Base-by-base conservation (phyloP, 2,329 filamentous ascomycete genomes). In the Fusarium stilboides region DNA sequence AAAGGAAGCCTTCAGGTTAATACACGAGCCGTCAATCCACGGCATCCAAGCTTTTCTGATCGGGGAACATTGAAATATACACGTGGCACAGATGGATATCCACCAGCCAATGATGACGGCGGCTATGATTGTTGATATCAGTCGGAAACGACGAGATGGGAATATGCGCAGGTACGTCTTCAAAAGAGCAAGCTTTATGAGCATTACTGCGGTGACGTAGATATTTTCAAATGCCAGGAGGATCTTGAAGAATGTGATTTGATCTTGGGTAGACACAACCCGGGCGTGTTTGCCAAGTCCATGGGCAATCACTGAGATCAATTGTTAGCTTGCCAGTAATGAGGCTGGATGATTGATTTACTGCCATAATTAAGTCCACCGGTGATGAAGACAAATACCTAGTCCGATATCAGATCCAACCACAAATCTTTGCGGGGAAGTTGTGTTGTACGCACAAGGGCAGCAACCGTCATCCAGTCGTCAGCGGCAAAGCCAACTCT, bases 131-230 rank as follows among this genome's bases (percentile, higher is more conserved):
- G 26, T 22, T 1, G 67, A 65, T 4, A 45, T 15, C 7, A 67
- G 8, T 14, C 39, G 55, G 39, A 69, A 69, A 9, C 45, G 24
- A 10, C 61, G 66, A 5, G 57, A 62, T 1, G 67, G 34, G 3
- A 69, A 69, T 14, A 69, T 59, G 24, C 67, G 67, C 7, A 69
- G 14, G 42, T 69, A 69, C 66, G 70, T 69, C 0, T 45, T 26
- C 5, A 69, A 4, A 1, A 69, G 34, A 12, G 66, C 66, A 3
- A 69, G 57, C 34, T 69, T 69, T 12, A 69, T 49, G 13, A 69
- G 26, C 67, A 70, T 59, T 0, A 69, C 66, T 0, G 66, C 45
- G 0, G 62, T 70, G 20, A 67, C 62, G 12, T 69, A 69, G 3
- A 69, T 59, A 37, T 37, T 50, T 55, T 69, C 67, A 22, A 69